Evolutionary conservation across 768 basidiomycete species (phyloP).

Genomic region (Kwoniella bestiolae): DNA sequence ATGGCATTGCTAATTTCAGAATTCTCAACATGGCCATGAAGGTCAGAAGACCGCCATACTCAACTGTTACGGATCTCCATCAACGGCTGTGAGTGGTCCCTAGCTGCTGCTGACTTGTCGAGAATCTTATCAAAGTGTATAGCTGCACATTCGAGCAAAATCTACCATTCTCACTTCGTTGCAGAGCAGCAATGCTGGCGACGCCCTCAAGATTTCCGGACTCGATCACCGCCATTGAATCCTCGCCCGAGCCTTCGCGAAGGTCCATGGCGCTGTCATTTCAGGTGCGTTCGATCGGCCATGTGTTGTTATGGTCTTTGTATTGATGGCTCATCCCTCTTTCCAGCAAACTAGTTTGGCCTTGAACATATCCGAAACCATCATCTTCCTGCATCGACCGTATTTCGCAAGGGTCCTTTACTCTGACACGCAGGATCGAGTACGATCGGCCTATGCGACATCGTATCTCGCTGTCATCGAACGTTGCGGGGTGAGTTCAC

Average conservation of each 20-base stretch:
- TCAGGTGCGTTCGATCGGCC: neutral
- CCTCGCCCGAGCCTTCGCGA: constrained; percentile 2
- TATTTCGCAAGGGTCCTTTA: constrained; percentile 6
- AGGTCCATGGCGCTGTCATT: neutral
- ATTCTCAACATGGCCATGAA: constrained; percentile 3
- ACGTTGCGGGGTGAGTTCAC: constrained; percentile 1
- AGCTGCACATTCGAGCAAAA: constrained; percentile 19
- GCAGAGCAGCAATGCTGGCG: constrained; percentile 2
- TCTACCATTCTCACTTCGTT: neutral
- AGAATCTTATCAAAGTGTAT: too few relatives aligned
- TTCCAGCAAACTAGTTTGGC: constrained; percentile 5
- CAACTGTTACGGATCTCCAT: neutral
- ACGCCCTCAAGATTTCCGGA: constrained; percentile 1
- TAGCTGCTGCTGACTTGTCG: too few relatives aligned
- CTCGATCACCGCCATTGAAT: neutral
- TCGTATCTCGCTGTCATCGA: constrained; percentile 11
- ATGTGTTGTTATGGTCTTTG: neutral
- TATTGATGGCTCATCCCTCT: too few relatives aligned
- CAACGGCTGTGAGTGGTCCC: constrained; percentile 5
- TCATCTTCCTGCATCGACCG: constrained; percentile 12
- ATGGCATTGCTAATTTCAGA: too few relatives aligned
- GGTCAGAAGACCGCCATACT: neutral
- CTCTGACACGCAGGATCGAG: neutral
- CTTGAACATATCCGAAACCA: constrained; percentile 10
- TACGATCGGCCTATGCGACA: constrained; percentile 7